Base-by-base conservation (phyloP, 2,329 filamentous ascomycete genomes). In the Colletotrichum noveboracense region DNA sequence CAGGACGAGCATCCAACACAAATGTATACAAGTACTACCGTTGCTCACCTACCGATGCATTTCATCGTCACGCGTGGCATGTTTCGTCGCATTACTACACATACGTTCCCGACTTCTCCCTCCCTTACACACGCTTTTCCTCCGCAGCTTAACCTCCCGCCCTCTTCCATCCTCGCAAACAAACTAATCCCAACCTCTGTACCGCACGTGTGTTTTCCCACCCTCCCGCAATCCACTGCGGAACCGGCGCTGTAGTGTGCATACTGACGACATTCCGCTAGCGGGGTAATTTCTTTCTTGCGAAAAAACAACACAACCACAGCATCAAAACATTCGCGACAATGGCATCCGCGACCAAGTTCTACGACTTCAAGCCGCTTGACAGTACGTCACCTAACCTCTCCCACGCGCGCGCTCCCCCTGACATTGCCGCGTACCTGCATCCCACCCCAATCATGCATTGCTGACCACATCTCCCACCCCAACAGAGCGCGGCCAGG, bases 291-390 rank as follows among this genome's bases (percentile, higher is more conserved):
- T 55, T 14, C 28, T 13, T 32, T 12, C 34, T 21, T 34, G 24
- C 18, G 21, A 32, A 38, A 32, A 32, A 52, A 48, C 32, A 55
- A 67, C 30, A 36, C 66, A 74, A 21, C 48, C 26, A 16, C 58
- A 71, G 24, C 58, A 70, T n/a, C 56, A 56, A 52, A 71, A 52
- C 60, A 69, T 66, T 52, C 56, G 70, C 70, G 70, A 55, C 77
- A 55, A 87, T 87, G 85, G 80, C 85, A 72, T 86, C 85, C 58
- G 85, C 85, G 66, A 84, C 85, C 36, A 80, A 77, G 79, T 95
- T 98, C 85, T 97, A 94, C 89, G 94, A 96, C 84, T 97, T 97
- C 87, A 95, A 93, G 88, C 93, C 94, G 79, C 91, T 94, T 79
- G 93, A 96, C 86, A 96, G 94, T 95, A 88, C 78, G 93, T 90